A percentile compares a stretch with the other conserved stretches of the same genome.
phyloP scores from a whole-genome alignment of 495 filamentous ascomycete species.

The Choiromyces venosus region DNA sequence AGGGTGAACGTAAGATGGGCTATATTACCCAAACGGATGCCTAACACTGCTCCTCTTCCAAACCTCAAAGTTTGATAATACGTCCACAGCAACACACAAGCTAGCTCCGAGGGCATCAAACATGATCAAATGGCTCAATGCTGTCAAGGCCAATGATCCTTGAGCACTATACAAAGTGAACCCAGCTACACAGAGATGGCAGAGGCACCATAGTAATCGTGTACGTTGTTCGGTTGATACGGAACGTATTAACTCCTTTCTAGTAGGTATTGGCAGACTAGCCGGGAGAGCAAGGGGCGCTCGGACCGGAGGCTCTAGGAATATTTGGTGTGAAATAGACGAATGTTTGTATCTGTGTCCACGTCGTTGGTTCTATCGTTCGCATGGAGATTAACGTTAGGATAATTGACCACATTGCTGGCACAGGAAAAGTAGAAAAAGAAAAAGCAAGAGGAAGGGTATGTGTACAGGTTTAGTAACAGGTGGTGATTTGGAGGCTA shows the following conservation, averaged over 20 bases:
- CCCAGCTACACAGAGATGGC: constrained; percentile 73
- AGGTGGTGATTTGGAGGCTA: constrained; percentile 65
- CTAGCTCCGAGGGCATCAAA: constrained; percentile 90
- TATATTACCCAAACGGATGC: constrained; percentile 73
- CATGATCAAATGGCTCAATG: constrained; percentile 84
- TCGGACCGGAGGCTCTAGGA: constrained; percentile 85
- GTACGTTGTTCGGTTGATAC: constrained; percentile 82
- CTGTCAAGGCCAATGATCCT: constrained; percentile 86
- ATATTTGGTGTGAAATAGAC: constrained; percentile 92
- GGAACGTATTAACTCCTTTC: constrained; percentile 73
- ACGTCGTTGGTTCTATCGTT: constrained; percentile 76
- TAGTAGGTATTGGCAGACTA: constrained; percentile 85
- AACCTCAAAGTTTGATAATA: constrained; percentile 91
- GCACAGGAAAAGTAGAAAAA: not conserved
- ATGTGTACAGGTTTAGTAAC: constrained; percentile 67
- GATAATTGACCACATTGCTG: constrained; percentile 17
- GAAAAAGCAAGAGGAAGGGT: not conserved
- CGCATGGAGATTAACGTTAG: constrained; percentile 41
- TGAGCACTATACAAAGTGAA: constrained; percentile 79
- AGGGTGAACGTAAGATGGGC: not conserved
- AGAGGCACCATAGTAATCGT: constrained; percentile 81
- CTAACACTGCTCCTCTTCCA: constrained; percentile 90
- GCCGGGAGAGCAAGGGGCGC: constrained; percentile 87
- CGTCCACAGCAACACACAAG: constrained; percentile 89
- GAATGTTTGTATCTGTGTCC: constrained; percentile 98